Evolutionary conservation across 306 rosid species (phyloP).

Genomic region (Mimosa bimucronata): DNA sequence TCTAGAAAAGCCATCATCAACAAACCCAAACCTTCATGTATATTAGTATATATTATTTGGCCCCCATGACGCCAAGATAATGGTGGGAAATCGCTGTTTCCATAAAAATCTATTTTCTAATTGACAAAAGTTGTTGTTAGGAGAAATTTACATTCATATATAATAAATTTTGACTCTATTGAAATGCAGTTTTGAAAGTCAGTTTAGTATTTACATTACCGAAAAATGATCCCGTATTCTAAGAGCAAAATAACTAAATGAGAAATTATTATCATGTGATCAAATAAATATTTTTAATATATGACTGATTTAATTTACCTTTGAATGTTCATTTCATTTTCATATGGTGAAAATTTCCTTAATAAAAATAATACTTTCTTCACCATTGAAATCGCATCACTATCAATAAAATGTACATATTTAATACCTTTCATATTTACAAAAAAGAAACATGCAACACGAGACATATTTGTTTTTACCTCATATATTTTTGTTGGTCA

Average conservation of each 20-base stretch:
- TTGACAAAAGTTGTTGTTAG: not conserved
- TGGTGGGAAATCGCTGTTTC: not conserved
- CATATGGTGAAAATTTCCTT: not conserved
- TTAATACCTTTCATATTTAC: not conserved
- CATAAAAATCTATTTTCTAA: not conserved
- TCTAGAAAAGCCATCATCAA: slow-evolving; percentile 46
- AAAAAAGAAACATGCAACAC: not conserved
- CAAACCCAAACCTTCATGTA: slow-evolving; percentile 46
- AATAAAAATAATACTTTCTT: not conserved
- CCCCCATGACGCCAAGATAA: not conserved
- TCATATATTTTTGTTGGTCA: not conserved
- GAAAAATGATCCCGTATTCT: too few species aligned
- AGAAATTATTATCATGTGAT: not conserved
- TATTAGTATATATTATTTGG: not conserved
- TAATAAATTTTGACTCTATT: too few species aligned
- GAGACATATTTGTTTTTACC: not conserved
- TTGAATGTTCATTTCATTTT: too few species aligned
- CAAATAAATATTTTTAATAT: too few species aligned
- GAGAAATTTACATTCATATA: too few species aligned
- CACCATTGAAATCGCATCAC: not conserved
- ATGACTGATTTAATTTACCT: too few species aligned
- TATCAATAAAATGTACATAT: not conserved
- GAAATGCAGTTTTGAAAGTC: too few species aligned
- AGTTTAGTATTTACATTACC: too few species aligned
- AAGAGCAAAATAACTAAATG: too few species aligned